Conservation (phyloP, 75 land plant genomes). For the Pseudotsuga menziesii region DNA sequence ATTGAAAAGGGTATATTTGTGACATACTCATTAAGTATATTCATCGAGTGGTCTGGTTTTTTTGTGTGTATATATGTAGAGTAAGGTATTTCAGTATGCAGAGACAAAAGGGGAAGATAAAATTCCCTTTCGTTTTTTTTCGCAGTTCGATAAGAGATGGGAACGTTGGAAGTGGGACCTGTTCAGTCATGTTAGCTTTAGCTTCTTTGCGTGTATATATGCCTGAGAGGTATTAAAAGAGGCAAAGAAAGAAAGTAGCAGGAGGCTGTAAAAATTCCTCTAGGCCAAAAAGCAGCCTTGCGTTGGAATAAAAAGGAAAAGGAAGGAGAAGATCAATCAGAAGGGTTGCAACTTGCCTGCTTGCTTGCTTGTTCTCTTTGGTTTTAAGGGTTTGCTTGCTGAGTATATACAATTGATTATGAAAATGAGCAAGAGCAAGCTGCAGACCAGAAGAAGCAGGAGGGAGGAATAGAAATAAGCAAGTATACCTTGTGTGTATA, state of each 20-base stretch:
- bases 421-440: not conserved
- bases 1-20: not conserved
- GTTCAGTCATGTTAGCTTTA: not conserved
- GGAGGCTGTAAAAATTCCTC: not conserved
- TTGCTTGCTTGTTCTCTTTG: not conserved
- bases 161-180: slow-evolving; percentile 9
- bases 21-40: not conserved
- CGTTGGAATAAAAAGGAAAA: not conserved
- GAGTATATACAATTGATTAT: not conserved
- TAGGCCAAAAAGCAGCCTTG: no score
- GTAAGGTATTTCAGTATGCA: no score
- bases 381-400: not conserved
- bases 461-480: not conserved
- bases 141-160: not conserved
- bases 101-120: not conserved
- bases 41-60: not conserved
- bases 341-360: not conserved
- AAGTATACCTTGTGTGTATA: not conserved
- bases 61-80: no score
- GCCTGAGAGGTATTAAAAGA: not conserved
- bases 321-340: not conserved
- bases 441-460: not conserved
- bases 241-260: not conserved
- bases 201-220: not conserved
- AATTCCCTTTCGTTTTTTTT: not conserved